Evolutionary conservation across 768 basidiomycete species (phyloP).

Genomic region (Suillus occidentalis): DNA sequence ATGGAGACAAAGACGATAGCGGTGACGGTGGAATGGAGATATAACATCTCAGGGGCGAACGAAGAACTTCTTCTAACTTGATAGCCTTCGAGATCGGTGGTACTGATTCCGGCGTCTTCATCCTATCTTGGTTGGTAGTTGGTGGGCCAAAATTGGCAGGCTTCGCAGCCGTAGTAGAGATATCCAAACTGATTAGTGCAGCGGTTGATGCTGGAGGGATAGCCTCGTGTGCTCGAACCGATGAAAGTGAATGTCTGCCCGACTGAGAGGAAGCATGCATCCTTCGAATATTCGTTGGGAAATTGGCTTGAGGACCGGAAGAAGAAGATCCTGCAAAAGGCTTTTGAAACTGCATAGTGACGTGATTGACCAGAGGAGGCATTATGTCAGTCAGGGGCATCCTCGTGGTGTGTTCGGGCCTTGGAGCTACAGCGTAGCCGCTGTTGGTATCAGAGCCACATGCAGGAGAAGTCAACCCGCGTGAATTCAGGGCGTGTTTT

Average conservation of each 20-base stretch:
- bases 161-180: background rate
- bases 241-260: too few relatives aligned
- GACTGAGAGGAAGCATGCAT: background rate
- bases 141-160: background rate
- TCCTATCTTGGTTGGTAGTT: background rate
- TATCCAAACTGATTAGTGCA: background rate
- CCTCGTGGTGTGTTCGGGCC: background rate
- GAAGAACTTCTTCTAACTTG: constrained; percentile 21
- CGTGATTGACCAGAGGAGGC: background rate
- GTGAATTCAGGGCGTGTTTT: background rate
- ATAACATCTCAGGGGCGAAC: constrained; percentile 6
- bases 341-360: background rate
- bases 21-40: constrained; percentile 21
- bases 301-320: background rate
- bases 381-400: background rate
- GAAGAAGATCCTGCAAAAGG: background rate
- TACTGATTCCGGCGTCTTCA: background rate
- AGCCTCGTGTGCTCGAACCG: background rate
- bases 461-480: background rate
- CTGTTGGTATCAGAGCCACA: background rate
- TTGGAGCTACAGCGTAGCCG: background rate
- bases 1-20: constrained; percentile 11
- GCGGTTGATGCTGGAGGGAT: background rate
- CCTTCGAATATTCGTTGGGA: background rate
- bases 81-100: constrained; percentile 10